These are phyloP conservation scores for Erodium maritimum DNA, from an alignment of 345 rosid genomes.

Conservation along the genomic window DNA sequence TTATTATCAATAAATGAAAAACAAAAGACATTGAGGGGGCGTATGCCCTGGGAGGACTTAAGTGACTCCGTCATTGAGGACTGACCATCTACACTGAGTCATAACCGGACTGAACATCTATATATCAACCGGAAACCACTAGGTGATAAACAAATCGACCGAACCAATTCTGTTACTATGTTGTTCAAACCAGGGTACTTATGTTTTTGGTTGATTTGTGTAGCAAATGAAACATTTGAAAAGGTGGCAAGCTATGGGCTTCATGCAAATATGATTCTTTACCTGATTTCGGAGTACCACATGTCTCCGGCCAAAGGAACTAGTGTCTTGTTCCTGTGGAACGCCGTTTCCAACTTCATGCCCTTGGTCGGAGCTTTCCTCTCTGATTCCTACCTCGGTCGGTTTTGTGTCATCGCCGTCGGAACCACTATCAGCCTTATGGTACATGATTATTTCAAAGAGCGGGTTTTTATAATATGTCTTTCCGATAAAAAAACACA, in stretches of 20 bases:
- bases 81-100: too few species aligned
- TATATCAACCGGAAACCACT: too few species aligned
- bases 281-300: constrained; percentile 26
- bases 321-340: constrained; percentile 33
- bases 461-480: not conserved
- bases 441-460: constrained; percentile 14
- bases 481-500: not conserved
- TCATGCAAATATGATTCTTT: constrained; percentile 32
- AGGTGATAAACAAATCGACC: too few species aligned
- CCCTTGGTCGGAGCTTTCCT: constrained; percentile 36
- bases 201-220: too few species aligned
- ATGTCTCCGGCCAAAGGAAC: constrained; percentile 20
- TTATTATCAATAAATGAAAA: too few species aligned
- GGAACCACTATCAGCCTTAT: constrained; percentile 24
- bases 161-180: too few species aligned
- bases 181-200: too few species aligned
- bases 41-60: too few species aligned
- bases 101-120: too few species aligned
- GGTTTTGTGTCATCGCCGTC: constrained; percentile 25
- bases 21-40: too few species aligned
- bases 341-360: constrained; percentile 23
- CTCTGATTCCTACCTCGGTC: constrained; percentile 43
- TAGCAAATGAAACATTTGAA: constrained; percentile 49
- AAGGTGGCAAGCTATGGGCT: constrained; percentile 38
- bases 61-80: too few species aligned